Conservation (phyloP, 495 filamentous ascomycete species). For the Cenococcum geophilum region DNA sequence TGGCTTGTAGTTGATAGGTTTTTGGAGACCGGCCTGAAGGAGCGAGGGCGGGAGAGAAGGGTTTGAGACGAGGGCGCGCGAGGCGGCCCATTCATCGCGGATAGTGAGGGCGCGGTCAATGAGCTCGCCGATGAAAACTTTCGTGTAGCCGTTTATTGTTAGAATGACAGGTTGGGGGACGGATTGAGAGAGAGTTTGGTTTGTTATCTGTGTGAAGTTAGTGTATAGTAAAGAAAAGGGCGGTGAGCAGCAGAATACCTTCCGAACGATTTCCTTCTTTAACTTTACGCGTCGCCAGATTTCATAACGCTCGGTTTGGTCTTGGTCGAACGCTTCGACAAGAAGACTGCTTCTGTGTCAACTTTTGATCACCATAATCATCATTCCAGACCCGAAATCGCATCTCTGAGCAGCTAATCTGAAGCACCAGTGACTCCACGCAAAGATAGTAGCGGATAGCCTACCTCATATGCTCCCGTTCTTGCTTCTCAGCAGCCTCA, state of each 20-base stretch:
- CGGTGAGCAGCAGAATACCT: conserved; percentile 38
- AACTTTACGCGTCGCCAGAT: conserved; percentile 66
- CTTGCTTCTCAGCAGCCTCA: conserved; percentile 65
- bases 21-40: conserved; percentile 24
- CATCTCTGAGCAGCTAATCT: no score
- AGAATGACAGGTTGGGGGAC: conserved; percentile 72
- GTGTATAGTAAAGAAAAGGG: background rate
- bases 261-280: conserved; percentile 43
- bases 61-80: conserved; percentile 31
- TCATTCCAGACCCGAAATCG: no score
- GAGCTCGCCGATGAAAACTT: conserved; percentile 77
- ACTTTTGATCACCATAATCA: background rate
- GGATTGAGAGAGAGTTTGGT: conserved; percentile 83
- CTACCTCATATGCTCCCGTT: conserved; percentile 49
- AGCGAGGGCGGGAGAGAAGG: conserved; percentile 21
- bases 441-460: background rate
- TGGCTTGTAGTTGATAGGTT: conserved; percentile 7
- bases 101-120: conserved; percentile 74
- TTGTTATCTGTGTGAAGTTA: conserved; percentile 54
- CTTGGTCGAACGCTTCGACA: conserved; percentile 57
- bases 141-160: conserved; percentile 72
- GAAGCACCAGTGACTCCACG: no score
- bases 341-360: conserved; percentile 47
- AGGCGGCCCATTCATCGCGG: conserved; percentile 68
- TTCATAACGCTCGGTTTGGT: conserved; percentile 69